Conservation (phyloP, 805 yeast species). For the Cyberlindnera misumaiensis region DNA sequence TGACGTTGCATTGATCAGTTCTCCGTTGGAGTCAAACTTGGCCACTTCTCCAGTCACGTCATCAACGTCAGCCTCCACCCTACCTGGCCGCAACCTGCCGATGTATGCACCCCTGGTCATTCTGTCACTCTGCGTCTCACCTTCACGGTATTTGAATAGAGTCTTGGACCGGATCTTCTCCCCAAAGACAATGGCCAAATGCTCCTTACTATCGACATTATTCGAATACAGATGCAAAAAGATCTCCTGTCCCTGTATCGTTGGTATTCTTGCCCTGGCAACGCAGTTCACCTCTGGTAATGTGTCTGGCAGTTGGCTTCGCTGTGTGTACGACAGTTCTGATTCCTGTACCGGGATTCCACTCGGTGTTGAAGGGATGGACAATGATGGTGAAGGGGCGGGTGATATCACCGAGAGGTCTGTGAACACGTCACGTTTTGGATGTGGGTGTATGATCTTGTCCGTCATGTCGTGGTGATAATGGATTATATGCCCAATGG, state of each 20-base stretch:
- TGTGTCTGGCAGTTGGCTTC: constrained; percentile 39
- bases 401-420: constrained; percentile 37
- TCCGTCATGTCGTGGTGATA: background rate
- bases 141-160: constrained; percentile 51
- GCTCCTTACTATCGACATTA: constrained; percentile 85
- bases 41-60: constrained; percentile 32
- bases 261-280: constrained; percentile 94
- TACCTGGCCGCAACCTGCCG: constrained; percentile 85
- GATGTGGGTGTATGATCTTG: background rate
- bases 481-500: no score
- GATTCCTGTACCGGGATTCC: constrained; percentile 20
- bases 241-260: constrained; percentile 91
- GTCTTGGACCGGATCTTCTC: constrained; percentile 78
- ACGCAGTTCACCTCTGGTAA: constrained; percentile 80
- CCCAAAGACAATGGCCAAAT: constrained; percentile 94
- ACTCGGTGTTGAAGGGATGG: constrained; percentile 22
- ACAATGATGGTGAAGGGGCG: constrained; percentile 25
- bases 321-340: constrained; percentile 17
- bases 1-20: constrained; percentile 22
- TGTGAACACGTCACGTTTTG: constrained; percentile 28
- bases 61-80: constrained; percentile 62
- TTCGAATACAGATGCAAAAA: constrained; percentile 86
- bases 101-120: constrained; percentile 99
- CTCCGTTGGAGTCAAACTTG: constrained; percentile 34
- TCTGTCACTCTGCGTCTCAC: constrained; percentile 84